Conservation (phyloP, 139 green algal species). For the Chlamydomonas sphaeroides region DNA sequence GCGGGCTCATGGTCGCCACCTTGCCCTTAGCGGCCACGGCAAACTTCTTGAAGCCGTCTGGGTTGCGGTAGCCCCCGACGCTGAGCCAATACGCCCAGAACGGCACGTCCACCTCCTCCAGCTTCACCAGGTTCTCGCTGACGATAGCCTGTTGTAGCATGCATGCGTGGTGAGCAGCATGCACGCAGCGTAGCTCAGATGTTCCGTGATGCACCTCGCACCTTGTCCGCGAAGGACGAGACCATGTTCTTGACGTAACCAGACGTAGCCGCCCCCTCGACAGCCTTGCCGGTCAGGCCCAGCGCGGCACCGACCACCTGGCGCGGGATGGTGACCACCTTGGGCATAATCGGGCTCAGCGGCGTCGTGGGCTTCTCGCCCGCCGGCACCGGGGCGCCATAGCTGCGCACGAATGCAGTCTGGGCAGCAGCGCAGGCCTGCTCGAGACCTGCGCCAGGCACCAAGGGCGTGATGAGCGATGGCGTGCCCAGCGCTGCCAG, state of each 20-base stretch:
- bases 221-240: slow-evolving; percentile 49
- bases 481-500: not conserved
- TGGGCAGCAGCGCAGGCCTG: slow-evolving; percentile 27
- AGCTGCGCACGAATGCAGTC: slow-evolving; percentile 19
- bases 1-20: slow-evolving; percentile 28
- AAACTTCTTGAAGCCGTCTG: slow-evolving; percentile 57
- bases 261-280: slow-evolving; percentile 45
- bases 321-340: slow-evolving; percentile 49
- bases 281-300: slow-evolving; percentile 47
- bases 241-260: slow-evolving; percentile 48
- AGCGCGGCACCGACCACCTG: slow-evolving; percentile 44
- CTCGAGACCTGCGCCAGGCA: not conserved
- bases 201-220: not conserved
- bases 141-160: slow-evolving; percentile 46
- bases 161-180: too few relatives aligned
- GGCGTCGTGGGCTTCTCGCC: slow-evolving; percentile 43
- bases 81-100: slow-evolving; percentile 61
- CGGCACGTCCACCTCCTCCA: slow-evolving; percentile 51
- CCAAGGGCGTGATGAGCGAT: not conserved
- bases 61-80: slow-evolving; percentile 48
- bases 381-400: slow-evolving; percentile 20
- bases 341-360: slow-evolving; percentile 54
- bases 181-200: too few relatives aligned
- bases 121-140: slow-evolving; percentile 52
- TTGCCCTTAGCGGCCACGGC: slow-evolving; percentile 48